phyloP scores from a whole-genome alignment of 1,139 yeast genomes.

The Debaryomyces sp. region DNA sequence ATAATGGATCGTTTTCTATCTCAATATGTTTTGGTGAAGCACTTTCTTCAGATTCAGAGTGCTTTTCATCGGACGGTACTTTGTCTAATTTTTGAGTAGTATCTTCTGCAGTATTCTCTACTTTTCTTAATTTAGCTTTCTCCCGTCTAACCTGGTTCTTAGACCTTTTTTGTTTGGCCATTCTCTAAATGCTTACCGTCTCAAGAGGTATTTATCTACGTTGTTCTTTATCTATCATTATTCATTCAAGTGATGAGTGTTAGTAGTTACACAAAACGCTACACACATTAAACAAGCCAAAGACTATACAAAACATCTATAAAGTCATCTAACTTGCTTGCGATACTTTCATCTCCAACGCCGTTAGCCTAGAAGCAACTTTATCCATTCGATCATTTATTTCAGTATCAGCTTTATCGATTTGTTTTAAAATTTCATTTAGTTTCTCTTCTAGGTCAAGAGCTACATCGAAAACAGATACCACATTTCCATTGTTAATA shows the following conservation, averaged over 20 bases:
- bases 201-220: background rate
- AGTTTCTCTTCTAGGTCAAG: conserved; percentile 49
- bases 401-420: conserved; percentile 34
- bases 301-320: background rate
- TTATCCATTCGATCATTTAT: conserved; percentile 30
- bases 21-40: background rate
- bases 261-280: conserved; percentile 9
- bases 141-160: conserved; percentile 70
- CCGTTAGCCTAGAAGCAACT: conserved; percentile 23
- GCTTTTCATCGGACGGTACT: background rate
- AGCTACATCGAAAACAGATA: conserved; percentile 55
- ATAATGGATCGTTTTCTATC: conserved; percentile 29
- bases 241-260: conserved; percentile 5
- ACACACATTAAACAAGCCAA: background rate
- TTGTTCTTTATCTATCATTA: background rate
- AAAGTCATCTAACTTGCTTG: background rate
- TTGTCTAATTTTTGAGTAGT: conserved; percentile 2
- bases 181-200: conserved; percentile 6
- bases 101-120: conserved; percentile 15
- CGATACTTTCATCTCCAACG: conserved; percentile 19
- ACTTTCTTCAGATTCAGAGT: background rate
- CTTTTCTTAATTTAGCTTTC: conserved; percentile 53
- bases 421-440: conserved; percentile 28
- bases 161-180: conserved; percentile 38
- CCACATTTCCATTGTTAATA: conserved; percentile 8